A percentile compares a stretch with the other conserved stretches of the same genome.
These are phyloP conservation scores for Pyrenochaeta sp. DNA, from an alignment of 2,329 filamentous ascomycete genomes.

Conservation along the genomic window DNA sequence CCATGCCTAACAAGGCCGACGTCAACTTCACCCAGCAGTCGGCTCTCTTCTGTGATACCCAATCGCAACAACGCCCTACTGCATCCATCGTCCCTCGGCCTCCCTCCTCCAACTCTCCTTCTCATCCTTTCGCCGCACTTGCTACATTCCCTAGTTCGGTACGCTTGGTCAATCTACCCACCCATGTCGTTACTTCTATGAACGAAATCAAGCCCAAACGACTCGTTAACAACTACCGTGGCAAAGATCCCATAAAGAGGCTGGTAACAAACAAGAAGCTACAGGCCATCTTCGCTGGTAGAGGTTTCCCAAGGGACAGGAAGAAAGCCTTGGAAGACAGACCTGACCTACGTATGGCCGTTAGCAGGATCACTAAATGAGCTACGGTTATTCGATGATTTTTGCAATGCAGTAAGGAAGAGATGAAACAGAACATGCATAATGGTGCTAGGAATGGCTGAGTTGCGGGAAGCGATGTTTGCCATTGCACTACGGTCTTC, in stretches of 20 bases:
- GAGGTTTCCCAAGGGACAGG: constrained; percentile 11
- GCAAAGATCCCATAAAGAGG: constrained; percentile 24
- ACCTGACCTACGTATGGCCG: constrained; percentile 18
- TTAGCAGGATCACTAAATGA: neutral
- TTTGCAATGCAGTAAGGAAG: neutral
- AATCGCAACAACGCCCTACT: neutral
- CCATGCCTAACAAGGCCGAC: neutral
- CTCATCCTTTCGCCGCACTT: neutral
- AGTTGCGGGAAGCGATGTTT: neutral
- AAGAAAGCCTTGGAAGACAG: constrained; percentile 12
- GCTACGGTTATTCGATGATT: neutral
- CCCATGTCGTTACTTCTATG: neutral
- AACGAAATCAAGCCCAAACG: neutral
- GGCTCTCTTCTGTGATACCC: constrained; percentile 1
- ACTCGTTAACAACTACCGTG: constrained; percentile 20
- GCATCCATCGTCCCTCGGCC: neutral
- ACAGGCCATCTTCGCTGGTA: constrained; percentile 22
- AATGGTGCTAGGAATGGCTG: neutral
- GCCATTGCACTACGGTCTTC: neutral
- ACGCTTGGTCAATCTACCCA: constrained; percentile 5
- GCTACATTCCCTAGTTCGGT: neutral
- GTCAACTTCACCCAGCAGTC: neutral
- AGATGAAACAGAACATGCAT: neutral
- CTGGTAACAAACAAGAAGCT: constrained; percentile 27
- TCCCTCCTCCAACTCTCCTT: neutral